These are phyloP conservation scores for Lepidopterella palustris DNA, from an alignment of 495 filamentous ascomycete species.

Conservation along the genomic window DNA sequence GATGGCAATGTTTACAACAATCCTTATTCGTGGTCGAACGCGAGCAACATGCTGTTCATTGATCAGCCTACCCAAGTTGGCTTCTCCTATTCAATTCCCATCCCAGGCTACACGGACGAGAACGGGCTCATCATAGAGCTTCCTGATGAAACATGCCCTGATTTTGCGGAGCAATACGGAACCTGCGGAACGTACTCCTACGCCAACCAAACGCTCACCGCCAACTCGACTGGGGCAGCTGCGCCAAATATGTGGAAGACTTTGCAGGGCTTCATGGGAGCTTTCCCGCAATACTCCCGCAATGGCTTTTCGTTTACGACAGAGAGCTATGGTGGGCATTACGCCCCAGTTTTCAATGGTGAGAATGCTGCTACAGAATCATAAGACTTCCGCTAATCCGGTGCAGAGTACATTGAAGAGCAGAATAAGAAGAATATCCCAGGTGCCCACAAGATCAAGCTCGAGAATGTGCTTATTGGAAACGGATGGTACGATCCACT, in stretches of 20 bases:
- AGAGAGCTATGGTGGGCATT: slow-evolving; percentile 46
- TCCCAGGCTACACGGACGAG: slow-evolving; percentile 44
- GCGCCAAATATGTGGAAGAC: slow-evolving; percentile 64
- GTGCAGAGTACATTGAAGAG: slow-evolving; percentile 49
- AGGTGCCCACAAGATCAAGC: slow-evolving; percentile 45
- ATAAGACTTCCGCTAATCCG: neutral
- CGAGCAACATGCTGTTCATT: slow-evolving; percentile 36
- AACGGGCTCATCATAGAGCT: slow-evolving; percentile 36
- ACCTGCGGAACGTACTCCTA: slow-evolving; percentile 61
- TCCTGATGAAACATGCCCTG: slow-evolving; percentile 50
- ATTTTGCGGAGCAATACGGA: slow-evolving; percentile 41
- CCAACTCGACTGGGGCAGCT: slow-evolving; percentile 62
- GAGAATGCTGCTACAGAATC: slow-evolving; percentile 37
- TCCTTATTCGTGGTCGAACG: slow-evolving; percentile 50
- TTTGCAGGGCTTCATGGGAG: slow-evolving; percentile 57
- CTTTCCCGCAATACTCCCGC: slow-evolving; percentile 58
- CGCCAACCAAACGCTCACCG: slow-evolving; percentile 45
- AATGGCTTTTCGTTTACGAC: slow-evolving; percentile 40
- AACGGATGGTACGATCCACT: slow-evolving; percentile 56
- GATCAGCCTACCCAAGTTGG: slow-evolving; percentile 40
- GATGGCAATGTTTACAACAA: slow-evolving; percentile 45
- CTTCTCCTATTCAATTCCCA: slow-evolving; percentile 44
- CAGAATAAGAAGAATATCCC: slow-evolving; percentile 54
- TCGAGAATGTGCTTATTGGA: slow-evolving; percentile 52
- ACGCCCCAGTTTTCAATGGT: slow-evolving; percentile 49